A percentile compares a stretch with the other conserved stretches of the same genome.
phyloP scores from a whole-genome alignment of 2,329 filamentous ascomycete species.

The Chrysoporthe cubensis region DNA sequence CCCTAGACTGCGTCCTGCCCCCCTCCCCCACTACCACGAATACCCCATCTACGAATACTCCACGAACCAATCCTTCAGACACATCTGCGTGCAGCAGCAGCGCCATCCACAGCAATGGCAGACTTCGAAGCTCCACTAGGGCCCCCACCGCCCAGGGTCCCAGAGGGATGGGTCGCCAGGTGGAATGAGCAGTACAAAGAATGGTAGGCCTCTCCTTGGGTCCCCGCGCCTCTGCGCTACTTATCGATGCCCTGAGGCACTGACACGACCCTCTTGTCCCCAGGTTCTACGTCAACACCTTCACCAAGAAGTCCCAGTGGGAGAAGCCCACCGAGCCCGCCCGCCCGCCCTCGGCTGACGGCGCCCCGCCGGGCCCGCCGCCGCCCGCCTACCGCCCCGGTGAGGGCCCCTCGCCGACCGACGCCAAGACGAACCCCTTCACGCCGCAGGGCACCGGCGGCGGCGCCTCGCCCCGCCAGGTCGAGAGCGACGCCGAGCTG shows the following conservation, averaged over 20 bases:
- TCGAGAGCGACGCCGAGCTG: constrained; percentile 71
- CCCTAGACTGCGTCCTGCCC: background rate
- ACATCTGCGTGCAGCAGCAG: background rate
- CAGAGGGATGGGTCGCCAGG: constrained; percentile 82
- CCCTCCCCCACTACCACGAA: background rate
- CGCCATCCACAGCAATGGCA: constrained; percentile 47
- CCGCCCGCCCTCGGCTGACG: constrained; percentile 46
- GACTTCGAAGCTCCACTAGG: constrained; percentile 58
- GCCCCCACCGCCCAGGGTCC: constrained; percentile 63
- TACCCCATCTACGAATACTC: background rate
- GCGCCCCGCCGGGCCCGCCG: constrained; percentile 62
- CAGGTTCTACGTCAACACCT: constrained; percentile 92
- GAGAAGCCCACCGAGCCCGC: constrained; percentile 76
- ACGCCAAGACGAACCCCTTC: constrained; percentile 76
- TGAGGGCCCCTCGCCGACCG: constrained; percentile 49
- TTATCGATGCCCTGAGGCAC: background rate
- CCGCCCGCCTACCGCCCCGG: constrained; percentile 64
- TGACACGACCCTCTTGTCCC: constrained; percentile 19
- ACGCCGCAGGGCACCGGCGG: constrained; percentile 47
- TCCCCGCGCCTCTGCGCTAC: constrained; percentile 1
- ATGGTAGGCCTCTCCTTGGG: constrained; percentile 50
- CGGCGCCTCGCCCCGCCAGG: constrained; percentile 36
- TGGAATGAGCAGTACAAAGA: constrained; percentile 89
- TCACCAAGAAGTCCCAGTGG: constrained; percentile 91
- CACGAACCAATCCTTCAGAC: background rate